phyloP scores from a whole-genome alignment of 495 filamentous ascomycete genomes.

The Penicillium subrubescens region DNA sequence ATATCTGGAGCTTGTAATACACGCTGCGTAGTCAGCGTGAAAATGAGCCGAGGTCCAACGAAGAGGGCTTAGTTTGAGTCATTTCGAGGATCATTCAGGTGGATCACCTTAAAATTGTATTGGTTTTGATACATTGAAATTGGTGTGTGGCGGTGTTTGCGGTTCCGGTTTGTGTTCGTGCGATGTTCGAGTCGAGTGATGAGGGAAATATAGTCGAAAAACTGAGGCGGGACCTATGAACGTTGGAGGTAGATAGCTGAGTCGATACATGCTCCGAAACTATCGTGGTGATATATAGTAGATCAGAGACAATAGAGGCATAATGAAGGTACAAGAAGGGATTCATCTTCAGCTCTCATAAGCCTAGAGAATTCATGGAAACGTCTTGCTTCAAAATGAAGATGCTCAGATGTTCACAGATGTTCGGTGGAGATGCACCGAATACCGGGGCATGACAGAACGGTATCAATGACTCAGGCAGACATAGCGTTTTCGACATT shows the following conservation, averaged over 20 bases:
- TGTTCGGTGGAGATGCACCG: constrained; percentile 23
- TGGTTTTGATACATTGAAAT: constrained; percentile 3
- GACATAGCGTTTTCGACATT: not conserved
- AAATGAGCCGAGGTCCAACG: constrained; percentile 32
- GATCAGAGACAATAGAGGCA: too few species aligned
- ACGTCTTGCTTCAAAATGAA: not conserved
- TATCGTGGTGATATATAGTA: not conserved
- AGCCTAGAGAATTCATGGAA: too few species aligned
- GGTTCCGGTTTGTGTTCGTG: constrained; percentile 17
- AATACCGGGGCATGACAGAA: constrained; percentile 37
- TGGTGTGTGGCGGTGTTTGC: not conserved
- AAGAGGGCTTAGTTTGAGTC: constrained; percentile 24
- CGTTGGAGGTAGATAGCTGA: not conserved
- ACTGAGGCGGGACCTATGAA: not conserved
- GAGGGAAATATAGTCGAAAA: not conserved
- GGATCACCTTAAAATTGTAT: constrained; percentile 7
- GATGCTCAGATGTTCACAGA: not conserved
- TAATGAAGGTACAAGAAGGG: too few species aligned
- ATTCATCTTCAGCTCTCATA: too few species aligned
- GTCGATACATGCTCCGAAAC: not conserved
- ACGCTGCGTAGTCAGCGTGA: constrained; percentile 7
- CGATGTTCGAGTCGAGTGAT: not conserved
- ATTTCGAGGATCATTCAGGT: constrained; percentile 18
- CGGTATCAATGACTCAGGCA: constrained; percentile 27
- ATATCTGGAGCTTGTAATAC: not conserved